Conservation (phyloP, 495 filamentous ascomycete species). For the Trichoderma reesei region DNA sequence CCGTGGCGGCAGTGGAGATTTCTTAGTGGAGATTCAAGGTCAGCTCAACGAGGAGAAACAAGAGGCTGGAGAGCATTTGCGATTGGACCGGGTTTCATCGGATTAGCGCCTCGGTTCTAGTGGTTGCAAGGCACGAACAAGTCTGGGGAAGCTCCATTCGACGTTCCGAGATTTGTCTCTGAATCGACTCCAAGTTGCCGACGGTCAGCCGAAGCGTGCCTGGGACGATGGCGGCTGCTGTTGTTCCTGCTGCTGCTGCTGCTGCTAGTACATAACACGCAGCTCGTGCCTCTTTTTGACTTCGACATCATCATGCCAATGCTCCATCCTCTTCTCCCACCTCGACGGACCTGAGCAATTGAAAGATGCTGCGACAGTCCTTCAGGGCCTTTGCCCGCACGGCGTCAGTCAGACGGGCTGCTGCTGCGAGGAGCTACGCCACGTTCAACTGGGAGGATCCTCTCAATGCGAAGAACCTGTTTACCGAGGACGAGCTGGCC, state of each 20-base stretch:
- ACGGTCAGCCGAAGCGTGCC: neutral
- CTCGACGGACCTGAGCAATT: neutral
- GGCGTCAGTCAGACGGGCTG: neutral
- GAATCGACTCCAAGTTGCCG: neutral
- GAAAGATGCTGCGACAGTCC: neutral
- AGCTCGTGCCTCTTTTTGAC: too few species aligned
- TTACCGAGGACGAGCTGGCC: slow-evolving; percentile 83
- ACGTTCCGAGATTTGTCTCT: too few species aligned
- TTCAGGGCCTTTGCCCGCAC: slow-evolving; percentile 4
- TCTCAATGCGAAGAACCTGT: slow-evolving; percentile 57
- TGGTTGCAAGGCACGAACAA: neutral
- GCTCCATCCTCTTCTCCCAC: too few species aligned
- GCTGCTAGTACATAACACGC: too few species aligned
- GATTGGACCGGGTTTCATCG: neutral
- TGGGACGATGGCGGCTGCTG: too few species aligned
- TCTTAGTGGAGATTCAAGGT: neutral
- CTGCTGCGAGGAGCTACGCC: neutral
- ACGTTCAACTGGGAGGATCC: slow-evolving; percentile 91
- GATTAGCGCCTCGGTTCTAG: neutral
- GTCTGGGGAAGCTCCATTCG: slow-evolving; percentile 1
- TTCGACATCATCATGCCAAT: too few species aligned
- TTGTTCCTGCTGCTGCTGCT: too few species aligned
- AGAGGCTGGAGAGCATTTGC: too few species aligned
- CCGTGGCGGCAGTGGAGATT: slow-evolving; percentile 3
- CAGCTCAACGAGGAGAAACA: neutral